Conservation (phyloP, 2,329 filamentous ascomycete species). For the Alternaria burnsii region DNA sequence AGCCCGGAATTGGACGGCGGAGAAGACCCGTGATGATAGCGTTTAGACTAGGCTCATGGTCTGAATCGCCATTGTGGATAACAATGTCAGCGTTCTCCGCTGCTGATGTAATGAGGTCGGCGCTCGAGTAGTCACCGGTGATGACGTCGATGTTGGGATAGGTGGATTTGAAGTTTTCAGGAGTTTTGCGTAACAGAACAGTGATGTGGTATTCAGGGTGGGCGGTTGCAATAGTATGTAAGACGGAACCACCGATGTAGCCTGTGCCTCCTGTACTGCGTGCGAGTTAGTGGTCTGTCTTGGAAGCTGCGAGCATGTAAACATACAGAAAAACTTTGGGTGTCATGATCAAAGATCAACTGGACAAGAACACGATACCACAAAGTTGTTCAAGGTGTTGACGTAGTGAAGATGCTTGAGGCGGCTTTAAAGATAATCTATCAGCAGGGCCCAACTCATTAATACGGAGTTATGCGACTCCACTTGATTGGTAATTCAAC, state of each 20-base stretch:
- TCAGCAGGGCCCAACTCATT: conserved; percentile 9
- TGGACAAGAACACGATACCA: too few relatives aligned
- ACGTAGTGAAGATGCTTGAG: too few relatives aligned
- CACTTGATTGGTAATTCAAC: conserved; percentile 5
- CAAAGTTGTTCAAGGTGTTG: too few relatives aligned
- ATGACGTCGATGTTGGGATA: conserved; percentile 58
- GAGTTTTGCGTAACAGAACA: conserved; percentile 54
- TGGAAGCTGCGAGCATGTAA: not conserved
- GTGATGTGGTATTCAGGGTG: conserved; percentile 60
- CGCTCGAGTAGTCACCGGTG: conserved; percentile 59
- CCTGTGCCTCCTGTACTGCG: conserved; percentile 61
- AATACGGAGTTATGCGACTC: not conserved
- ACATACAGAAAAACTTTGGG: too few relatives aligned
- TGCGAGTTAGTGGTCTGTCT: not conserved
- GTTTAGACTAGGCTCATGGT: conserved; percentile 43
- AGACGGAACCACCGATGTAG: conserved; percentile 63
- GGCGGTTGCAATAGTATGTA: conserved; percentile 56
- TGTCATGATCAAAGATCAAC: too few relatives aligned
- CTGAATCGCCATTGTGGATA: conserved; percentile 45
- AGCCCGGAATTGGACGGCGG: conserved; percentile 54
- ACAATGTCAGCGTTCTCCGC: conserved; percentile 61
- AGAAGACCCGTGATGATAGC: conserved; percentile 63
- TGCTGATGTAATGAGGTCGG: conserved; percentile 55
- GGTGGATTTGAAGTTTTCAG: conserved; percentile 37
- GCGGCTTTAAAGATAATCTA: too few relatives aligned